Base-by-base conservation (phyloP, 352 stramenopile genomes). In the Pythium phragmiticola region DNA sequence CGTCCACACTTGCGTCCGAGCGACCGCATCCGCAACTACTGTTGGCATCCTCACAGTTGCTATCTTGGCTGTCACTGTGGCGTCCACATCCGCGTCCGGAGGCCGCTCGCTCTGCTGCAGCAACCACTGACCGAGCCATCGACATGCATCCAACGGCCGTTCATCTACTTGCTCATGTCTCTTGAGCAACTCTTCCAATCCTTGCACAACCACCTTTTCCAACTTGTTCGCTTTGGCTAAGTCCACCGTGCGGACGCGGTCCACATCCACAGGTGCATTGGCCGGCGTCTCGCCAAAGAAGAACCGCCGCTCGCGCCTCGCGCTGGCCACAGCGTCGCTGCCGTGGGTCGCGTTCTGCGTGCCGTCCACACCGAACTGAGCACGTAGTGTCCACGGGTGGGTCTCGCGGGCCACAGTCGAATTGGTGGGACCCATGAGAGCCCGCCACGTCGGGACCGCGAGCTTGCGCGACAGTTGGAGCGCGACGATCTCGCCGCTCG, bases 341-440 rank as follows among this genome's bases (percentile, higher is more conserved):
- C 87, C 89, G 51, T 96, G 89, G 1, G 87, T 92, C 9, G 89
- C 84, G 61, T 96, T 96, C 21, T 69, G 57, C 1, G 79, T 93
- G 16, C 86, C 80, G 30, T 94, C 82, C n/a, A 87, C 49, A 12
- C 89, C 89, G 58, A 90, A 96, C n/a, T 77, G 72, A 16, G 78
- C 89, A 4, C 87, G 77, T 30, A 96, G 60, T 9, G 75, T 83
- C 75, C 71, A 81, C 13, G 82, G 76, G 30, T 81, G 63, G 1
- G 66, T 80, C 36, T 77, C 61, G 0, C 76, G 65, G 5, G 88
- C 88, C 39, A 57, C 67, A 11, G 70, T 53, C 14, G 81, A 76
- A 65, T 96, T 90, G 14, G 88, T 95, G 13, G 88, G 85, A 0
- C 89, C 89, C 77, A 92, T 87, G 34, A 95, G 66, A 0, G 56